A percentile compares a stretch with the other conserved stretches of the same genome.
phyloP scores from a whole-genome alignment of 1,139 yeast species.

The Hemisphaericaspora xylanilytica region DNA sequence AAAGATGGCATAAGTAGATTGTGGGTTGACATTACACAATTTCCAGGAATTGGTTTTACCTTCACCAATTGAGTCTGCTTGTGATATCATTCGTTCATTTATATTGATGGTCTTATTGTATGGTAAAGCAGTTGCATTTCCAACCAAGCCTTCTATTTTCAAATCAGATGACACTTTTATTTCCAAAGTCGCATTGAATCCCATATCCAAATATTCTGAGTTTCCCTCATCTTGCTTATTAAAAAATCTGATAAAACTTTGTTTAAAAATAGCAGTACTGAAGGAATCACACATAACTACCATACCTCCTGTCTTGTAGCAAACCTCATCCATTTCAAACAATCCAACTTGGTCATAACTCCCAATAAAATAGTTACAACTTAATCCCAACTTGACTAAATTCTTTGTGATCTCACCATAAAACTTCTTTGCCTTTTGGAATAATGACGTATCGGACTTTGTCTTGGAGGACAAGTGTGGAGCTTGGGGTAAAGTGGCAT shows the following conservation, averaged over 20 bases:
- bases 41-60: constrained; percentile 63
- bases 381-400: constrained; percentile 44
- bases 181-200: constrained; percentile 58
- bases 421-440: constrained; percentile 35
- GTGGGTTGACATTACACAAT: constrained; percentile 52
- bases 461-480: constrained; percentile 24
- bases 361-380: constrained; percentile 59
- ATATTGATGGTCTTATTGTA: constrained; percentile 19
- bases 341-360: constrained; percentile 68
- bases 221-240: constrained; percentile 30
- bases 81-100: constrained; percentile 25
- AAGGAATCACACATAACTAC: constrained; percentile 64
- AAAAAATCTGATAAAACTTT: constrained; percentile 56
- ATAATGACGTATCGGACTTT: constrained; percentile 32
- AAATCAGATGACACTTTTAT: constrained; percentile 49
- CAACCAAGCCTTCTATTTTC: constrained; percentile 56
- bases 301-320: constrained; percentile 59
- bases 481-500: constrained; percentile 32
- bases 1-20: constrained; percentile 56
- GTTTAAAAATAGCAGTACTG: constrained; percentile 63
- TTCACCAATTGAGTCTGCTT: constrained; percentile 41
- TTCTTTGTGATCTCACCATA: constrained; percentile 45
- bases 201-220: constrained; percentile 43
- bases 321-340: constrained; percentile 60
- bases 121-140: constrained; percentile 51